These are phyloP conservation scores for Eucalyptus polyanthemos DNA, from an alignment of 345 rosid genomes.

Conservation along the genomic window DNA sequence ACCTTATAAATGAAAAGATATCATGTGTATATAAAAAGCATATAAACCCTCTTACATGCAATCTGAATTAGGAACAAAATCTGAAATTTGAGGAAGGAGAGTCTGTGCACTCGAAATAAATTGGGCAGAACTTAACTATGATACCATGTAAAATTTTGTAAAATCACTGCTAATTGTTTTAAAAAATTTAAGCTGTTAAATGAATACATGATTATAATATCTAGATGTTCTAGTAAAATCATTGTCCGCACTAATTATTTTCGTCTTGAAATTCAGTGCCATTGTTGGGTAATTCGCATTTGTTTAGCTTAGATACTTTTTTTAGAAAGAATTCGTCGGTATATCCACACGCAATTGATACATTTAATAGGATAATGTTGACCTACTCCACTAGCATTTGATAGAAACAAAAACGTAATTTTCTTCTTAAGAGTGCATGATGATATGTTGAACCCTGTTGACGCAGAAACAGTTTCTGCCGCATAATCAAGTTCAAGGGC, in stretches of 20 bases:
- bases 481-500: background rate
- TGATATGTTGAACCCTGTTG: background rate
- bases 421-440: background rate
- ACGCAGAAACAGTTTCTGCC: background rate
- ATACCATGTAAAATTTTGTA: background rate
- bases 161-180: background rate
- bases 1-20: background rate
- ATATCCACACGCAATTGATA: background rate
- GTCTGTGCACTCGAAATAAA: fast-evolving
- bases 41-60: background rate
- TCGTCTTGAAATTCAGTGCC: background rate
- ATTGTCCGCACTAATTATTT: background rate
- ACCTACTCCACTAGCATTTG: background rate
- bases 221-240: background rate
- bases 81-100: background rate
- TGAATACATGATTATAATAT: background rate
- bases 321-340: background rate
- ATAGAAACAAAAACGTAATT: background rate
- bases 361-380: background rate
- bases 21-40: background rate
- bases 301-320: background rate
- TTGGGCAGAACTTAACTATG: background rate
- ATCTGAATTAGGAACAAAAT: background rate
- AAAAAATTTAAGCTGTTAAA: background rate
- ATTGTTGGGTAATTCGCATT: background rate